phyloP scores from a whole-genome alignment of 805 yeast species.

The Ogataea glucozyma region DNA sequence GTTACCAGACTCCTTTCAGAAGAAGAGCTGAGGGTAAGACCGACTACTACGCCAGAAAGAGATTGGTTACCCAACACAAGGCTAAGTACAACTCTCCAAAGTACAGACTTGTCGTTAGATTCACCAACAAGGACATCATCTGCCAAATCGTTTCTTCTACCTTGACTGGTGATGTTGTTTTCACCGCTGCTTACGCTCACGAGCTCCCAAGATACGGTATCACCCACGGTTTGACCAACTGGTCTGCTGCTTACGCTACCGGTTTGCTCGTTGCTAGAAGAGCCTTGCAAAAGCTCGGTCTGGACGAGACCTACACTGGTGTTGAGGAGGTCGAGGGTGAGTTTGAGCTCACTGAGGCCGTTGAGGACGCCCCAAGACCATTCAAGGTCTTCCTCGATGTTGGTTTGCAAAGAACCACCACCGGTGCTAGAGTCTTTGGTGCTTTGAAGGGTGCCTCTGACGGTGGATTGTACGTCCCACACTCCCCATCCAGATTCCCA shows the following conservation, averaged over 20 bases:
- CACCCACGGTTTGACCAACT: conserved; percentile 98
- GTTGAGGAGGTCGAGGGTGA: conserved; percentile 99
- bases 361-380: conserved; percentile 99
- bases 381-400: conserved; percentile 99
- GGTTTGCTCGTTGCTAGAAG: conserved; percentile 99
- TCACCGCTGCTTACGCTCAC: conserved; percentile 98
- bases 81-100: conserved; percentile 99
- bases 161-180: conserved; percentile 94
- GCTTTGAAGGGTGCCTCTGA: conserved; percentile 99
- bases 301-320: conserved; percentile 97
- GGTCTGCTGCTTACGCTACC: conserved; percentile 99
- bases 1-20: conserved; percentile 99
- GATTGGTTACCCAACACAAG: conserved; percentile 99
- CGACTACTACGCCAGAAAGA: conserved; percentile 99
- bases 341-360: conserved; percentile 97
- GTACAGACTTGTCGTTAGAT: conserved; percentile 99
- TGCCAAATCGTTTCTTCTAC: conserved; percentile 96
- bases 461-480: conserved; percentile 99
- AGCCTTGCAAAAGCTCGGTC: conserved; percentile 94
- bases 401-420: conserved; percentile 99
- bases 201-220: conserved; percentile 98
- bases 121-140: conserved; percentile 99
- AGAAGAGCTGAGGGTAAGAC: conserved; percentile 99
- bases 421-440: conserved; percentile 99
- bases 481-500: conserved; percentile 99